Evolutionary conservation across 805 yeast genomes (phyloP).

Genomic region (Candida xyloterini): DNA sequence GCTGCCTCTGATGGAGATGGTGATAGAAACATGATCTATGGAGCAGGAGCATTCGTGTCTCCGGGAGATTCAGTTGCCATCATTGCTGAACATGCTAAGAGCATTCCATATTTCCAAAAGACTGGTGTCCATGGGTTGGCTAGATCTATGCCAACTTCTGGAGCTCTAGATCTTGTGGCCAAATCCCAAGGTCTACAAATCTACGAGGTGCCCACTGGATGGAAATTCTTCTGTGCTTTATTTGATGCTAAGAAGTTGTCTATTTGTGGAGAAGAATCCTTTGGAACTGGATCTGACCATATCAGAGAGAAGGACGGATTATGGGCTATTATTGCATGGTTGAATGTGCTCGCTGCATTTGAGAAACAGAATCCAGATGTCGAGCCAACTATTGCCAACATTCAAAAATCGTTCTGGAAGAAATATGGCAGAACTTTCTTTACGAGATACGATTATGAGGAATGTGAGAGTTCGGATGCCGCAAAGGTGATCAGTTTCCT

Average conservation of each 20-base stretch:
- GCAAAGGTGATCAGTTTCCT: slow-evolving; percentile 57
- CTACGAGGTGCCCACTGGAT: slow-evolving; percentile 98
- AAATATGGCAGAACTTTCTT: slow-evolving; percentile 96
- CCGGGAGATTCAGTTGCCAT: slow-evolving; percentile 99
- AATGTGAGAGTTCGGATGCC: slow-evolving; percentile 76
- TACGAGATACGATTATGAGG: slow-evolving; percentile 92
- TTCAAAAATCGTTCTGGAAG: slow-evolving; percentile 83
- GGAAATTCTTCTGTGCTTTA: slow-evolving; percentile 96
- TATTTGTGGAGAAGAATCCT: slow-evolving; percentile 97
- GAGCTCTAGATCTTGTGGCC: slow-evolving; percentile 91
- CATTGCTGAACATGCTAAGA: slow-evolving; percentile 86
- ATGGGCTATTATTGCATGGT: slow-evolving; percentile 98
- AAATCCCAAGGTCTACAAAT: slow-evolving; percentile 65
- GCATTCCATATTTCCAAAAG: slow-evolving; percentile 86
- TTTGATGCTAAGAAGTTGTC: slow-evolving; percentile 91
- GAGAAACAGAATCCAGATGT: slow-evolving; percentile 48
- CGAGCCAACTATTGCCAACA: slow-evolving; percentile 62
- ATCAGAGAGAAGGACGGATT: slow-evolving; percentile 96
- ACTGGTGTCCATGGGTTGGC: slow-evolving; percentile 91
- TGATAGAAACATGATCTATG: slow-evolving; percentile 98
- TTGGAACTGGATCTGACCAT: slow-evolving; percentile 97
- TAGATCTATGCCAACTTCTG: slow-evolving; percentile 95
- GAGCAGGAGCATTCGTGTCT: slow-evolving; percentile 89
- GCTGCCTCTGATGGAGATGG: slow-evolving; percentile 99
- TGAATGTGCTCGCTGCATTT: slow-evolving; percentile 87